Conservation (phyloP, 768 basidiomycete species). For the Suillus subalutaceus region DNA sequence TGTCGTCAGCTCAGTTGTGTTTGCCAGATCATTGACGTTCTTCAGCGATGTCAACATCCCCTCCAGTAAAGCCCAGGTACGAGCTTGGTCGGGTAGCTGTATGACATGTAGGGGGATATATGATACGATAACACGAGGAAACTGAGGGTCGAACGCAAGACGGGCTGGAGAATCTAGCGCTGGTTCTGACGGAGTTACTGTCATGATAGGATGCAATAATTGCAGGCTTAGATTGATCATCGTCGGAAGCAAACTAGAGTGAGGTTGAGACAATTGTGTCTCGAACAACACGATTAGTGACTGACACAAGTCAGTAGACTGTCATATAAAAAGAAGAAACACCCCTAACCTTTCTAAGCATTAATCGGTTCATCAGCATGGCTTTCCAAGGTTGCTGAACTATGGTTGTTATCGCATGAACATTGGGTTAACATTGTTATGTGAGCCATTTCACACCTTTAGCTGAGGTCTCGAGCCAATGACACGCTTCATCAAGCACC, state of each 20-base stretch:
- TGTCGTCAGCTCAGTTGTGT: slow-evolving; percentile 46
- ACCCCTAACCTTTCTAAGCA: slow-evolving; percentile 5
- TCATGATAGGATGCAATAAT: slow-evolving; percentile 35
- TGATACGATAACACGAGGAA: slow-evolving; percentile 67
- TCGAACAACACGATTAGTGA: slow-evolving; percentile 6
- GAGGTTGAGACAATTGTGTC: slow-evolving; percentile 9
- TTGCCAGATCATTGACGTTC: slow-evolving; percentile 51
- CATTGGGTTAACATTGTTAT: neutral
- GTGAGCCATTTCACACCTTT: slow-evolving; percentile 38
- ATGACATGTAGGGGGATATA: slow-evolving; percentile 71
- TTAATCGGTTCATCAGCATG: slow-evolving; percentile 3
- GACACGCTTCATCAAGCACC: slow-evolving; percentile 59
- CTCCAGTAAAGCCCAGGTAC: slow-evolving; percentile 55
- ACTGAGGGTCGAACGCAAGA: slow-evolving; percentile 65
- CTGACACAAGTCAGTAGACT: slow-evolving; percentile 2
- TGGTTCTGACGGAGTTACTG: slow-evolving; percentile 40
- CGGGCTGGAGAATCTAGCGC: slow-evolving; percentile 48
- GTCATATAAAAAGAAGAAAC: neutral
- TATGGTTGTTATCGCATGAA: neutral
- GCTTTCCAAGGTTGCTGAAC: slow-evolving; percentile 6
- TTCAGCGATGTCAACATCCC: slow-evolving; percentile 57
- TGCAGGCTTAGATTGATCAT: slow-evolving; percentile 3
- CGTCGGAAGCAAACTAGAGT: slow-evolving; percentile 1
- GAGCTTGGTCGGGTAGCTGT: slow-evolving; percentile 47
- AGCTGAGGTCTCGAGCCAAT: slow-evolving; percentile 56